A percentile compares a stretch with the other conserved stretches of the same genome.
phyloP scores from a whole-genome alignment of 164 flowering plant species.

The Hamamelis virginiana region DNA sequence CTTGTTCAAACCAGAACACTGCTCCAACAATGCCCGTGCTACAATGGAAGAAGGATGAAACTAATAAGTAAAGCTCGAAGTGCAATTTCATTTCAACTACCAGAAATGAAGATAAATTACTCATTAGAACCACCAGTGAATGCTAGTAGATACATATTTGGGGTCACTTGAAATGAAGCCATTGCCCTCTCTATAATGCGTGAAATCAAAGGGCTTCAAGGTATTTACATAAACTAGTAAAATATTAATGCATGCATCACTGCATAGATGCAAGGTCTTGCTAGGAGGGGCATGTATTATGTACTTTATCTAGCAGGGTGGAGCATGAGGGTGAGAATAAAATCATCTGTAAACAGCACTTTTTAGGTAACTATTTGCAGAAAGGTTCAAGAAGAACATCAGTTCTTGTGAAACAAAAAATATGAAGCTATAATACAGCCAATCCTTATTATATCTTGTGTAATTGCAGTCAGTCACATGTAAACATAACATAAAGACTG shows the following conservation, averaged over 20 bases:
- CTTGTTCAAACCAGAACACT: conserved; percentile 43
- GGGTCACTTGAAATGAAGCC: not conserved
- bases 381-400: not conserved
- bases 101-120: not conserved
- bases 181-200: not conserved
- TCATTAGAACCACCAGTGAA: not conserved
- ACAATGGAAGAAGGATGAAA: conserved; percentile 20
- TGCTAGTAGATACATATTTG: too few relatives aligned
- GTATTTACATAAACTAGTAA: not conserved
- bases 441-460: too few relatives aligned
- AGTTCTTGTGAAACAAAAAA: too few relatives aligned
- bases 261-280: too few relatives aligned
- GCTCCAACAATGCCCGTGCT: conserved; percentile 77
- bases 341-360: too few relatives aligned
- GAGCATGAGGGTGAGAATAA: too few relatives aligned
- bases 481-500: too few relatives aligned
- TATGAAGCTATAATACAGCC: too few relatives aligned
- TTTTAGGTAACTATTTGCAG: not conserved
- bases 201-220: not conserved
- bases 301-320: too few relatives aligned
- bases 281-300: too few relatives aligned
- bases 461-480: too few relatives aligned
- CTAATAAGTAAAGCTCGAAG: not conserved
- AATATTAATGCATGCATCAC: not conserved
- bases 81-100: not conserved